Base-by-base conservation (phyloP, 495 filamentous ascomycete species). In the Echria macrotheca region DNA sequence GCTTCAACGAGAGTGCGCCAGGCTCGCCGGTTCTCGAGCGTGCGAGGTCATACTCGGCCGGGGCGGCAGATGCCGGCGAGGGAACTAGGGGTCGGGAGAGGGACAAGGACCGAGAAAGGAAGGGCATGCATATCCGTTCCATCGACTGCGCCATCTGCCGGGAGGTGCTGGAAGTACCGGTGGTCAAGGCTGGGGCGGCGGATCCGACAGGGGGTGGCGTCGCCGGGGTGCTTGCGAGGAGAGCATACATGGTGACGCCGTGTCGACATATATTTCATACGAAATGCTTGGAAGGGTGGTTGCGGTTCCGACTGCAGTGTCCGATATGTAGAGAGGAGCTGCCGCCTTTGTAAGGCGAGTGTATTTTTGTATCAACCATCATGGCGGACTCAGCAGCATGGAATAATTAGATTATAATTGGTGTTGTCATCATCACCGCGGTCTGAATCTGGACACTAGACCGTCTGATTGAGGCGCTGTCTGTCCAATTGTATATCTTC, bases 211-310 rank as follows among this genome's bases (percentile, higher is more conserved):
- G 55, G 17, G 80, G 82, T 10, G 80, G 82, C 15, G 77, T 87
- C 31, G 70, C 79, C 1, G 85, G 80, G 18, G 76, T 95, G 43
- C 73, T 96, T 49, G 86, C 84, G 19, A 73, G 91, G 47, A 77
- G 89, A 39, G 69, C 75, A 45, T 96, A 96, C 65, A 98, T 98
- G 93, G 89, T 97, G 19, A 98, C 93, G 44, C 91, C 93, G 26
- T 98, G 93, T 64, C 76, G 89, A 45, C 93, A 98, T 71, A 91
- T 96, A 19, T 98, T 97, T 63, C 93, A 98, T 62, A 94, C 85
- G 38, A 73, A 79, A 42, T 98, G 93, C 63, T 72, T 98, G 59
- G 91, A 97, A 66, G 91, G 89, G 28, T 97, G 93, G 93, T 94
- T 96, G 86, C 77, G 84, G 58, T 88, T 91, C 61, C 71, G 93